Percentiles rank a stretch among this genome's conserved stretches.
Conservation (phyloP, 2,329 filamentous ascomycete species). For the Aspergillus tubingensis region DNA sequence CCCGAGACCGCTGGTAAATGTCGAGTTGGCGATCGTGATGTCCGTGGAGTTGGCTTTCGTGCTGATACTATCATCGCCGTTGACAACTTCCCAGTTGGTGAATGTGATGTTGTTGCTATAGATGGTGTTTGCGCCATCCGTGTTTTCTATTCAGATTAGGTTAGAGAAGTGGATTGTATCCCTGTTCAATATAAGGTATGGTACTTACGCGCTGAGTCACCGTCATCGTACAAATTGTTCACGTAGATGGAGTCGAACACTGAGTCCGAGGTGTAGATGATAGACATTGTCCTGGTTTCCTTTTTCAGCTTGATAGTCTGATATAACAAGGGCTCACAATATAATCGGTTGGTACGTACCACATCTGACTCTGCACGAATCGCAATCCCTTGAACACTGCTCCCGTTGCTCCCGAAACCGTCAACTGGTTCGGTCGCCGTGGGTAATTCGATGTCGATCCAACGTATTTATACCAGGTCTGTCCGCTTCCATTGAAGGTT, state of each 20-base stretch:
- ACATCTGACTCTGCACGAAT: conserved; percentile 60
- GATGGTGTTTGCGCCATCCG: conserved; percentile 58
- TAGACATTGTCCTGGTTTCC: conserved; percentile 49
- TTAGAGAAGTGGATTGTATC: rapidly evolving
- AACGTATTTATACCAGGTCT: conserved; percentile 44
- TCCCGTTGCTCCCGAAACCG: conserved; percentile 21
- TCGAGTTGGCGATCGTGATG: conserved; percentile 53
- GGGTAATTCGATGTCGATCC: conserved; percentile 33
- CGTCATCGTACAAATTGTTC: conserved; percentile 44
- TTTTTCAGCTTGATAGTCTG: no score
- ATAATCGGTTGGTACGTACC: conserved; percentile 32
- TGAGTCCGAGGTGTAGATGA: conserved; percentile 52
- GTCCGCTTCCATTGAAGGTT: conserved; percentile 49
- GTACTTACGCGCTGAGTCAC: conserved; percentile 18
- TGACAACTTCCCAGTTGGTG: conserved; percentile 52
- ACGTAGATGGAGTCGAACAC: conserved; percentile 55
- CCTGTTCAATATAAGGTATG: no score
- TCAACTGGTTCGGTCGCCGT: conserved; percentile 32
- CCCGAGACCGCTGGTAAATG: conserved; percentile 54
- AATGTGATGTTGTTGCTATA: conserved; percentile 56
- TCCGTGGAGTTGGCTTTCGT: conserved; percentile 60
- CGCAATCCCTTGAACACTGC: conserved; percentile 24
- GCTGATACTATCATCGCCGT: conserved; percentile 58
- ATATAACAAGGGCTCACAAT: no score
- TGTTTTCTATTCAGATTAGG: conserved; percentile 31